phyloP scores from a whole-genome alignment of 1,139 yeast genomes.

The Scheffersomyces quercinus region DNA sequence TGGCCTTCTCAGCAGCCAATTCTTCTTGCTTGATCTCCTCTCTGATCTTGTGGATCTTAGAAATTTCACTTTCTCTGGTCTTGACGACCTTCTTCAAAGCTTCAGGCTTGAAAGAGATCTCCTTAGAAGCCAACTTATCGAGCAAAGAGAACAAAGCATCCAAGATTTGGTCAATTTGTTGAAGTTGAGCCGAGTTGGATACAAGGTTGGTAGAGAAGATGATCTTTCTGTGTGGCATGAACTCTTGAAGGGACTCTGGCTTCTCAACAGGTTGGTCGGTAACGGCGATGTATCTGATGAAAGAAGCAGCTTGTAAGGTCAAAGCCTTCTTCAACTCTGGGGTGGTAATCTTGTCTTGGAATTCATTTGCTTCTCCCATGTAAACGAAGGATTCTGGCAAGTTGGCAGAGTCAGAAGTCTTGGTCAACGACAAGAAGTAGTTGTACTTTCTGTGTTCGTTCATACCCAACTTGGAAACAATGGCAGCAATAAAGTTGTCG shows the following conservation, averaged over 20 bases:
- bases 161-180: slow-evolving; percentile 49
- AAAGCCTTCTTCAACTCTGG: slow-evolving; percentile 49
- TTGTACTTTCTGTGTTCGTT: slow-evolving; percentile 70
- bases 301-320: slow-evolving; percentile 52
- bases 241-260: slow-evolving; percentile 57
- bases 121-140: slow-evolving; percentile 51
- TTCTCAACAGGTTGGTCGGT: slow-evolving; percentile 78
- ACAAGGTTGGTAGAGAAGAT: slow-evolving; percentile 53
- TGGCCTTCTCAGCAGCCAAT: slow-evolving; percentile 65
- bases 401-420: slow-evolving; percentile 67
- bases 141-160: slow-evolving; percentile 53
- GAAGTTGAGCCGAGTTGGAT: slow-evolving; percentile 43
- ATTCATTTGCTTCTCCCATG: slow-evolving; percentile 87
- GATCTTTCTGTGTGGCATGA: slow-evolving; percentile 56
- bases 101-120: slow-evolving; percentile 59
- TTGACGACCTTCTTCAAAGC: slow-evolving; percentile 72
- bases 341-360: slow-evolving; percentile 64
- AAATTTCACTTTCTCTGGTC: slow-evolving; percentile 69
- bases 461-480: slow-evolving; percentile 87
- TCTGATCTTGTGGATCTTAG: slow-evolving; percentile 56
- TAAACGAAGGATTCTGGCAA: slow-evolving; percentile 77
- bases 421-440: slow-evolving; percentile 83
- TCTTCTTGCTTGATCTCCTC: slow-evolving; percentile 70
- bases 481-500: slow-evolving; percentile 74
- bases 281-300: slow-evolving; percentile 68